Base-by-base conservation (phyloP, 306 rosid species). In the Glycine tomentella region DNA sequence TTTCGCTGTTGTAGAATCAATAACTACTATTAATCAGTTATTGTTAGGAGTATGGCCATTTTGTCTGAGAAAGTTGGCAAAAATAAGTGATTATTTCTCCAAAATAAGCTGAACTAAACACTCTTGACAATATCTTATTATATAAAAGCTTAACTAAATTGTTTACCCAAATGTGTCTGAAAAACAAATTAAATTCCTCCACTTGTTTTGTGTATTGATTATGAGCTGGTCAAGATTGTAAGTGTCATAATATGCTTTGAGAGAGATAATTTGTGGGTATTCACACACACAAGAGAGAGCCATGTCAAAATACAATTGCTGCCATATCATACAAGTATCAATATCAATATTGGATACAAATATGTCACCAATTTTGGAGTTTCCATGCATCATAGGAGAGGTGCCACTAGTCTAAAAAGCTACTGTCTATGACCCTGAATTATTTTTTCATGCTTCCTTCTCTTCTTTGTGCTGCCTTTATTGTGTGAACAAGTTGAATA, bases 381-480 rank as follows among this genome's bases (percentile, higher is more conserved):
- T 45, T n/a, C n/a, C n/a, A 31, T 56, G 20, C 36, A 44, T 44
- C 31, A 15, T 78, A 50, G 57, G 67, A 42, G 64, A 49, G 14
- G 71, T 49, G 31, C 65, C 64, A 16, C 53, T 61, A 49, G 72
- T 80, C 61, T 61, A 62, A 53, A 36, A 56, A 20, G 31, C 31
- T 25, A 25, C 31, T 25, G 31, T 25, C 31, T 25, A 25, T 25
- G 31, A 25, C 31, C 31, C 31, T 4, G 9, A 31, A 53, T 61
- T 42, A 7, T 71, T 45, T 74, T 62, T 67, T 76, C 25, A 7
- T 65, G 62, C 64, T 55, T 77, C 57, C 81, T 9, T 7, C 53
- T 59, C 13, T 70, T 76, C 34, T 62, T 14, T 52, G 14, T 77
- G 73, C 71, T 58, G 77, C 74, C 67, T 33, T 62, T 67, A 34